Evolutionary conservation across 306 rosid species (phyloP), one percentile per base, ranked within the genome.

Genomic region (Lagenaria siceraria): DNA sequence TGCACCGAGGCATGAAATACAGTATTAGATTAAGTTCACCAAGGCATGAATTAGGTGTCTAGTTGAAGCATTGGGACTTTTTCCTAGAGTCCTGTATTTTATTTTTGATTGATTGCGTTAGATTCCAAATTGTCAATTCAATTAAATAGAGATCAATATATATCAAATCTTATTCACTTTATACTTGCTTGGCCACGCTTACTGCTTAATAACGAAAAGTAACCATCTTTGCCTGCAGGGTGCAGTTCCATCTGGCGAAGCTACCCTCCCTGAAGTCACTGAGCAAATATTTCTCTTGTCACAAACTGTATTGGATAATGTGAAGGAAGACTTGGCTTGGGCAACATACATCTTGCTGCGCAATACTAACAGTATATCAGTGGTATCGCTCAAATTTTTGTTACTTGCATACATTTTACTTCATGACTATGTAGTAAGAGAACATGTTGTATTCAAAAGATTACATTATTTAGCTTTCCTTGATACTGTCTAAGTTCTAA

Each of bases 291-390:
- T 95, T 85, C 79, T 86, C 82, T 82, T 95, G 86, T 89, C 98
- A 15, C 54, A 82, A 35, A 86, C 76, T 77, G 78, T 88, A 38
- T 82, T 76, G 43, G 80, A 88, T 78, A 75, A 80, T 84, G 56
- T 72, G 78, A 89, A 88, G 87, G 97, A 95, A 76, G 97, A 92
- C 75, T 72, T 95, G 73, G 97, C 98, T 81, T 92, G 98, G 98
- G 87, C 97, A 27, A 90, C 96, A 2, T 95, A 92, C 75, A 70
- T 92, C 81, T 78, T 92, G 82, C 79, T 95, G 81, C 93, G 95
- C 70, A 95, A 88, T 82, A 89, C 97, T 74, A 92, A 84, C 80
- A 84, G 93, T 61, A 70, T 88, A 55, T 81, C 92, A 51, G 91
- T 61, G 87, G 99, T 92, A 90, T 59, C 51, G 6, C 77, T 5